Conservation (phyloP, 768 basidiomycete species). For the Suillus ampliporus region DNA sequence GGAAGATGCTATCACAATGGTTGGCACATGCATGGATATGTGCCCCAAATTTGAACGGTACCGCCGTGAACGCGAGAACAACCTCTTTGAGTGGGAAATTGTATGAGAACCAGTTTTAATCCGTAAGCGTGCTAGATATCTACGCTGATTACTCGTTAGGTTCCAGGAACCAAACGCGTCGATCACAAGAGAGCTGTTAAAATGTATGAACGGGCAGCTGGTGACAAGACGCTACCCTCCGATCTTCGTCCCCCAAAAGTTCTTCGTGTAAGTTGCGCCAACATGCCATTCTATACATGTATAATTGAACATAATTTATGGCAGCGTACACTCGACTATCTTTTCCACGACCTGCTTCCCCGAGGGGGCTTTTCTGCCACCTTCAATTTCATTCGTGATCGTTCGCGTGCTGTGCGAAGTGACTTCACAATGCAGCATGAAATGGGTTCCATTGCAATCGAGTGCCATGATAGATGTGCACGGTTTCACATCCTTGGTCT, state of each 20-base stretch:
- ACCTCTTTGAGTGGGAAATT: conserved; percentile 84
- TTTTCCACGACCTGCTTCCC: conserved; percentile 83
- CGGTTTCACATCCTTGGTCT: conserved; percentile 90
- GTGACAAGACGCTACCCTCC: conserved; percentile 89
- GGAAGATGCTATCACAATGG: conserved; percentile 90
- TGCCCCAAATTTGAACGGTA: conserved; percentile 95
- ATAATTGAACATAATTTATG: neutral
- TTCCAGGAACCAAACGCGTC: conserved; percentile 83
- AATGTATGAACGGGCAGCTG: conserved; percentile 92
- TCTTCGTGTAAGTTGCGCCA: conserved; percentile 60
- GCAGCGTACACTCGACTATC: conserved; percentile 88
- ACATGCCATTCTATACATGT: conserved; percentile 6
- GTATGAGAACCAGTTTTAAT: conserved; percentile 48
- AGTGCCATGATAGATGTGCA: conserved; percentile 92
- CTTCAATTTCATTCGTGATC: conserved; percentile 89
- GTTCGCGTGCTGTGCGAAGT: conserved; percentile 86
- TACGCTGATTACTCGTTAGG: conserved; percentile 54
- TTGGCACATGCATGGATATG: conserved; percentile 93
- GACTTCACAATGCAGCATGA: conserved; percentile 95
- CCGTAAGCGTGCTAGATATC: conserved; percentile 14
- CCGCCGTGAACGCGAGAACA: conserved; percentile 87
- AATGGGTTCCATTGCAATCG: conserved; percentile 77
- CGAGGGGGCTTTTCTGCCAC: conserved; percentile 71
- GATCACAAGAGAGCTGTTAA: conserved; percentile 91
- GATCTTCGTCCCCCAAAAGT: conserved; percentile 89